These are phyloP conservation scores for Pseudoturritis turrita DNA, from an alignment of 345 rosid species.

Conservation along the genomic window DNA sequence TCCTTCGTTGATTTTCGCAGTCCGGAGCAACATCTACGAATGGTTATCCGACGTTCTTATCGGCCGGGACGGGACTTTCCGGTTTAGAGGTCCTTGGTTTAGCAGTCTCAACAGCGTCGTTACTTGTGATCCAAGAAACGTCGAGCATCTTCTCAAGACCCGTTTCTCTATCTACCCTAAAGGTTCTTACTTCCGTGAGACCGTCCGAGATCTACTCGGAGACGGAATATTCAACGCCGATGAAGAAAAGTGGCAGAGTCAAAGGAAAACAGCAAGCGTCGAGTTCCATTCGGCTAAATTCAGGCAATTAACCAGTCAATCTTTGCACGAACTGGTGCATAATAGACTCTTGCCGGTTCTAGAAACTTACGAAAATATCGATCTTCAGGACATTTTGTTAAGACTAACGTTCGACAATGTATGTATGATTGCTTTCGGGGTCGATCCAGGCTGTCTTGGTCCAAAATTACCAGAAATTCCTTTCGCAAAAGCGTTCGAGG, in stretches of 20 bases:
- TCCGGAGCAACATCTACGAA: constrained; percentile 50
- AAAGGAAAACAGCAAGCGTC: constrained; percentile 72
- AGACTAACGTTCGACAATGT: constrained; percentile 82
- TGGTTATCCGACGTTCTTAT: constrained; percentile 54
- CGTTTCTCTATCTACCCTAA: constrained; percentile 70
- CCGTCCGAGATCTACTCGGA: constrained; percentile 63
- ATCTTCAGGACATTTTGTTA: constrained; percentile 66
- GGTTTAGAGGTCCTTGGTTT: constrained; percentile 65
- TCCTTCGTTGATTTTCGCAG: constrained; percentile 50
- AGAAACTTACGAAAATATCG: constrained; percentile 39
- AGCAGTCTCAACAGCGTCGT: constrained; percentile 63
- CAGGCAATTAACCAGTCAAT: constrained; percentile 54
- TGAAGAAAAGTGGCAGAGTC: constrained; percentile 63
- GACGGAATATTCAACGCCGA: constrained; percentile 82
- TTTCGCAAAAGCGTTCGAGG: constrained; percentile 81
- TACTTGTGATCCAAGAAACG: constrained; percentile 71
- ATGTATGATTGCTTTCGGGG: constrained; percentile 89
- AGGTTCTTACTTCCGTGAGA: constrained; percentile 66
- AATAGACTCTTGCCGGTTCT: constrained; percentile 62
- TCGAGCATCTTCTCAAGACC: constrained; percentile 79
- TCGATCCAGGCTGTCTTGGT: constrained; percentile 74
- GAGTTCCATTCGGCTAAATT: constrained; percentile 84
- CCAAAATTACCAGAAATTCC: constrained; percentile 58
- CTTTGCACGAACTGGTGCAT: constrained; percentile 70
- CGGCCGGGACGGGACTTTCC: constrained; percentile 58